Base-by-base conservation (phyloP, 2,329 filamentous ascomycete genomes). In the Dryadomyces quercivorus region DNA sequence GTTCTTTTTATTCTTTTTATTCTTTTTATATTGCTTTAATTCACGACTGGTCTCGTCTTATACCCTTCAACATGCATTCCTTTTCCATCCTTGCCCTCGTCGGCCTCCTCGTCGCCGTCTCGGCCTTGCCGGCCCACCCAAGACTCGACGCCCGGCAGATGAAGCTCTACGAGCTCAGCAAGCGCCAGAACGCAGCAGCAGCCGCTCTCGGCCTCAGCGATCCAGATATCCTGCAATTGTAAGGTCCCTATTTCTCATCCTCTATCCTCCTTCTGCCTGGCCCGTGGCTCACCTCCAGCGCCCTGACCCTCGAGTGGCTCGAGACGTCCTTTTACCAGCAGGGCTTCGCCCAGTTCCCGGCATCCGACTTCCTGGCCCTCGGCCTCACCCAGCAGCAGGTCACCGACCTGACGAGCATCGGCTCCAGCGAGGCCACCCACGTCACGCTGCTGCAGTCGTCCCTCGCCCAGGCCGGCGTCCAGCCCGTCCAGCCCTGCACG, bases 221-320 rank as follows among this genome's bases (percentile, higher is more conserved):
- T 60, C 66, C 76, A 31, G 77, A 80, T 58, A 79, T 81, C 59
- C 67, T 81, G 47, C 76, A 81, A 66, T 81, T 81, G 77, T 80
- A 67, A 67, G 76, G 67, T 8, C 15, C 18, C 9, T 5, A 13
- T 5, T 26, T 12, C 3, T 6, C 3, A 5, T 5, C n/a, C 16
- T n/a, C n/a, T n/a, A n/a, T n/a, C n/a, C n/a, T n/a, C n/a, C n/a
- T n/a, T n/a, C n/a, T 16, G 13, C 0, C 12, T n/a, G 6, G 10
- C 5, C 21, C 2, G 34, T 15, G 18, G 20, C 51, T 45, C 16
- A 61, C 18, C 18, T 31, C 12, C 59, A 85, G 81, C 64, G 85
- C 85, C 58, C 72, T 88, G 55, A 88, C 85, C 6, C 75, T 88
- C 48, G 86, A 90, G 69, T 82, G 85, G 69, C 82, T 89, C 62